These are phyloP conservation scores for Kwoniella europaea DNA, from an alignment of 768 basidiomycete species.

Conservation along the genomic window DNA sequence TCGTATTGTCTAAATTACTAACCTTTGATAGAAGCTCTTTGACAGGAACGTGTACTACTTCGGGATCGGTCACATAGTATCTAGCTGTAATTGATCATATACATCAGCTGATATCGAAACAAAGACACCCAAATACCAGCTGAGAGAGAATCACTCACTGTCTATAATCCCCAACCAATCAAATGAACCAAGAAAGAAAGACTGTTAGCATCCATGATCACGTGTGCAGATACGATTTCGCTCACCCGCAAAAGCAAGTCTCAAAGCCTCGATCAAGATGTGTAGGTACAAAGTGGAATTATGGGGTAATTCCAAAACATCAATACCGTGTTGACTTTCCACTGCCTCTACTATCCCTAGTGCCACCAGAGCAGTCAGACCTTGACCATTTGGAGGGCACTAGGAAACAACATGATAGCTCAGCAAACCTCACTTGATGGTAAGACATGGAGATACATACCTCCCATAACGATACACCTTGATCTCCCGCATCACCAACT, in stretches of 20 bases:
- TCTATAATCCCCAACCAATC: background rate
- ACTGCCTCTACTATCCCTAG: slow-evolving; percentile 89
- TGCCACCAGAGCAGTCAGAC: slow-evolving; percentile 90
- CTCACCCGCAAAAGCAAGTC: slow-evolving; percentile 73
- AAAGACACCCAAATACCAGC: background rate
- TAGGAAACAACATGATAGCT: slow-evolving; percentile 46
- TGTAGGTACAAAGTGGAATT: slow-evolving; percentile 91
- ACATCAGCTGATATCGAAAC: slow-evolving; percentile 1
- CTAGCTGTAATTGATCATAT: slow-evolving; percentile 58
- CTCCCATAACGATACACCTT: slow-evolving; percentile 88
- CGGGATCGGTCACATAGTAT: slow-evolving; percentile 92
- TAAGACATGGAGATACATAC: slow-evolving; percentile 59
- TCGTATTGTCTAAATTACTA: slow-evolving; percentile 1
- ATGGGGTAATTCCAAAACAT: slow-evolving; percentile 80
- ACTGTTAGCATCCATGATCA: no score
- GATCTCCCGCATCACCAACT: slow-evolving; percentile 61
- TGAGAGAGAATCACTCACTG: background rate
- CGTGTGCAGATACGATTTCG: background rate
- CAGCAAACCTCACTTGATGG: background rate
- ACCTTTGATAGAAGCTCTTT: slow-evolving; percentile 84
- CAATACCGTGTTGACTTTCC: slow-evolving; percentile 72
- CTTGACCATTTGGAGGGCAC: slow-evolving; percentile 98
- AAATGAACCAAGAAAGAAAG: no score
- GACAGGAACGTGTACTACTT: slow-evolving; percentile 75
- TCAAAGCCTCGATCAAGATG: slow-evolving; percentile 78